These are phyloP conservation scores for Daldinia vernicosa DNA, from an alignment of 495 filamentous ascomycete species.

Conservation along the genomic window DNA sequence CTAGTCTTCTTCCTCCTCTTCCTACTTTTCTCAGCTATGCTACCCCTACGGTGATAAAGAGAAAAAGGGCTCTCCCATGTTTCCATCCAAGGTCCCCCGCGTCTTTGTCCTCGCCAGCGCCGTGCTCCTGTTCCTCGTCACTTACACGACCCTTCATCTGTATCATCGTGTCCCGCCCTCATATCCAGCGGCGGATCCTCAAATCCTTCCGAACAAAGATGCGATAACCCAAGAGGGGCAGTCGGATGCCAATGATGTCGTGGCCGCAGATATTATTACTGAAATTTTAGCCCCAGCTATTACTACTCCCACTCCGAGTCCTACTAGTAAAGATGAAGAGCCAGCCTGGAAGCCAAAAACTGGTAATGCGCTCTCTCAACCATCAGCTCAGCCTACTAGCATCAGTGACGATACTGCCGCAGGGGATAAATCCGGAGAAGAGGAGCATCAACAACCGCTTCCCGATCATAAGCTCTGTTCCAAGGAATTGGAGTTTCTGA, in stretches of 20 bases:
- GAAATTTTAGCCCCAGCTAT: not conserved
- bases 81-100: conserved; percentile 36
- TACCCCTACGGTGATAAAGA: conserved; percentile 14
- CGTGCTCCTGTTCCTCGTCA: conserved; percentile 37
- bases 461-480: conserved; percentile 30
- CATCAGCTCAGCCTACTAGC: not conserved
- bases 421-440: not conserved
- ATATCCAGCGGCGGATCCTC: conserved; percentile 21
- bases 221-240: conserved; percentile 8
- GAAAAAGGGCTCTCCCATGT: conserved; percentile 31
- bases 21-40: conserved; percentile 25
- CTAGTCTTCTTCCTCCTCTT: not conserved
- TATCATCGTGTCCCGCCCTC: conserved; percentile 33
- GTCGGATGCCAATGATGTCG: conserved; percentile 2
- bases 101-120: conserved; percentile 36
- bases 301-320: not conserved
- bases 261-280: conserved; percentile 1
- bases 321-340: conserved; percentile 10
- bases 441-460: not conserved
- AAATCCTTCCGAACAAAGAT: conserved; percentile 26
- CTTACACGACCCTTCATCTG: conserved; percentile 35
- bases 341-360: not conserved
- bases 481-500: conserved; percentile 26
- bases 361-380: not conserved
- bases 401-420: not conserved